phyloP scores from a whole-genome alignment of 352 stramenopile genomes.

The Phytopythium mirpurense region DNA sequence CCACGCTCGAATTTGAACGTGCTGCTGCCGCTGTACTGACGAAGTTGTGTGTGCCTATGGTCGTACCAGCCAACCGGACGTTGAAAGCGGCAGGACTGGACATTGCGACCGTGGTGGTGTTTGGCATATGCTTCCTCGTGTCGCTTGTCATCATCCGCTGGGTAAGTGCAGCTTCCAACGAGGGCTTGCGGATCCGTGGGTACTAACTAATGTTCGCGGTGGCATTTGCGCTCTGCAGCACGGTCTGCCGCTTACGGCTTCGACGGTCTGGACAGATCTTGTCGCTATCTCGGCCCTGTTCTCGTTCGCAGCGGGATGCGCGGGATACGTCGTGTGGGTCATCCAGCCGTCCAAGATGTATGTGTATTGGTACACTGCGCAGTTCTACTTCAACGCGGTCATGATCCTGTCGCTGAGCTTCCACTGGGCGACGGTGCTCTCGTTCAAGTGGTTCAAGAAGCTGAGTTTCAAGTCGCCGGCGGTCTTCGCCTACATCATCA shows the following conservation, averaged over 20 bases:
- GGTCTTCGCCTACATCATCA: constrained; percentile 61
- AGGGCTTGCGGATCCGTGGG: not conserved
- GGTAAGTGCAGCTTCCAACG: constrained; percentile 18
- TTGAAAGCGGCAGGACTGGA: constrained; percentile 60
- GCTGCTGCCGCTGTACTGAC: too few species aligned
- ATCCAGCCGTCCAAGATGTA: constrained; percentile 81
- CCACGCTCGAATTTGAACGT: not conserved
- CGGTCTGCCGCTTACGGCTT: constrained; percentile 72
- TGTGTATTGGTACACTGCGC: constrained; percentile 78
- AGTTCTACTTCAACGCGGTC: constrained; percentile 86
- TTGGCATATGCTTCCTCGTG: constrained; percentile 73
- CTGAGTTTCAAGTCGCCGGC: constrained; percentile 74
- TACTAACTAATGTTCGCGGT: not conserved
- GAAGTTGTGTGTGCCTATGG: not conserved
- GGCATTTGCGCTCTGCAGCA: constrained; percentile 23
- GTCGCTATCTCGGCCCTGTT: constrained; percentile 80
- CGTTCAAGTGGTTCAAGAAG: constrained; percentile 87
- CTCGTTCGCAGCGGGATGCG: constrained; percentile 75
- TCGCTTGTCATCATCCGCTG: constrained; percentile 82
- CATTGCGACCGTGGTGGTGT: constrained; percentile 64
- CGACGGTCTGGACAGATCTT: constrained; percentile 83
- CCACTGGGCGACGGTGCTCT: constrained; percentile 79
- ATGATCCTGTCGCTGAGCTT: constrained; percentile 89
- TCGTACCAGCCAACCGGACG: constrained; percentile 27
- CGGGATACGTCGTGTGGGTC: constrained; percentile 77